These are phyloP conservation scores for Didymella keratinophila DNA, from an alignment of 2,329 filamentous ascomycete species.

Conservation along the genomic window DNA sequence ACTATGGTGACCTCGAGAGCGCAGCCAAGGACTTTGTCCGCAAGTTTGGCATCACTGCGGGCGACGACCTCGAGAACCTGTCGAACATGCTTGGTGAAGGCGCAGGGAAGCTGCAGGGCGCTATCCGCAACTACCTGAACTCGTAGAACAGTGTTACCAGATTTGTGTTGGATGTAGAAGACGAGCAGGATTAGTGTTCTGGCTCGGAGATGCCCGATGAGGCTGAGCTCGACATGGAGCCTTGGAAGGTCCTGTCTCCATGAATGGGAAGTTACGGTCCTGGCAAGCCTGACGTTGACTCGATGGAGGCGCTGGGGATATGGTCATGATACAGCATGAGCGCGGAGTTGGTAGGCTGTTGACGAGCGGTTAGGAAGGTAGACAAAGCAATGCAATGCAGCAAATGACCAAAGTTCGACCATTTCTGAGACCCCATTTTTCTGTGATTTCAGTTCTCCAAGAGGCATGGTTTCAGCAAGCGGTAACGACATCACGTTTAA, in stretches of 20 bases:
- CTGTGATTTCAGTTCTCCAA: neutral
- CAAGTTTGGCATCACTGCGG: constrained; percentile 93
- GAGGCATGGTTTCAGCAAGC: too few species aligned
- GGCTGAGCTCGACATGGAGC: constrained; percentile 13
- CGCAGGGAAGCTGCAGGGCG: constrained; percentile 78
- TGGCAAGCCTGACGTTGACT: neutral
- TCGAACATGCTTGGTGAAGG: constrained; percentile 84
- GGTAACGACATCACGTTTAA: neutral
- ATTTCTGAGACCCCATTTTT: neutral
- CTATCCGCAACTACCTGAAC: constrained; percentile 52
- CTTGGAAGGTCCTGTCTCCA: constrained; percentile 12
- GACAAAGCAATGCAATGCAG: constrained; percentile 17
- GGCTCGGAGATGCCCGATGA: neutral
- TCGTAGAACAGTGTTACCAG: constrained; percentile 37
- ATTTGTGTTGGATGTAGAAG: neutral
- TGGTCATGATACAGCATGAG: constrained; percentile 1
- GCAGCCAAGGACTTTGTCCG: constrained; percentile 96
- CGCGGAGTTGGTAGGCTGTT: neutral
- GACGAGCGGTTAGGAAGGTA: neutral
- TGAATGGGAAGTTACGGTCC: neutral
- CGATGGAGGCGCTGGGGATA: neutral
- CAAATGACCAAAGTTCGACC: neutral
- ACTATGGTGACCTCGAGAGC: constrained; percentile 88
- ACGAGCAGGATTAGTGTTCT: neutral
- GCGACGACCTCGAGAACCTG: constrained; percentile 93